A percentile compares a stretch with the other conserved stretches of the same genome.
Evolutionary conservation across 2,329 filamentous ascomycete genomes (phyloP).

Genomic region (Fusarium dimerum): DNA sequence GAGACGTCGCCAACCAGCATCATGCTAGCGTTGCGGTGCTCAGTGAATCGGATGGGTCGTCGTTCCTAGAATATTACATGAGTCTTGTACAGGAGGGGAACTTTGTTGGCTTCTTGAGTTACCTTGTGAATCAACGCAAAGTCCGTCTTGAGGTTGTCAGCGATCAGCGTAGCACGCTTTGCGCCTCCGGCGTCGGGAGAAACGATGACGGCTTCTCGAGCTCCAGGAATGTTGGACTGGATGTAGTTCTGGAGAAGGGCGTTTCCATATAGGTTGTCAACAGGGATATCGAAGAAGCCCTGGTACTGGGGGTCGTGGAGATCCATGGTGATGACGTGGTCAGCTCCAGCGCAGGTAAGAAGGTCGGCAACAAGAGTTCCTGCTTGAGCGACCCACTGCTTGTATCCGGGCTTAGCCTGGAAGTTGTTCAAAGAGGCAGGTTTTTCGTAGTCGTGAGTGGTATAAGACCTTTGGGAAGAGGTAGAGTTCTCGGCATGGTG

Average conservation of each 20-base stretch:
- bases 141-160: constrained; percentile 88
- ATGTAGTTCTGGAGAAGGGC: constrained; percentile 71
- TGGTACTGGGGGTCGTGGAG: constrained; percentile 96
- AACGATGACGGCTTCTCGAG: constrained; percentile 85
- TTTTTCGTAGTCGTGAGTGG: constrained; percentile 67
- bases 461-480: constrained; percentile 52
- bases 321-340: constrained; percentile 98
- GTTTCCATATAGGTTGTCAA: constrained; percentile 93
- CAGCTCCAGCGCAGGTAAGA: constrained; percentile 90
- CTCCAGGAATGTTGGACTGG: constrained; percentile 80
- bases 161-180: constrained; percentile 93
- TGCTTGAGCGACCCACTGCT: constrained; percentile 97
- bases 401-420: constrained; percentile 88
- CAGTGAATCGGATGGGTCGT: constrained; percentile 81
- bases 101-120: constrained; percentile 25
- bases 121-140: constrained; percentile 98
- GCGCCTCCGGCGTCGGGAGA: constrained; percentile 95
- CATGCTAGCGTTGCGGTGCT: constrained; percentile 91
- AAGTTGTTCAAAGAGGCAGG: constrained; percentile 57
- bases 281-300: constrained; percentile 97
- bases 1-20: constrained; percentile 89
- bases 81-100: constrained; percentile 36
- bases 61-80: constrained; percentile 64
- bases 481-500: constrained; percentile 42
- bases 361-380: constrained; percentile 94